phyloP scores from a whole-genome alignment of 441 rosid species.

The Gossypium lobatum region DNA sequence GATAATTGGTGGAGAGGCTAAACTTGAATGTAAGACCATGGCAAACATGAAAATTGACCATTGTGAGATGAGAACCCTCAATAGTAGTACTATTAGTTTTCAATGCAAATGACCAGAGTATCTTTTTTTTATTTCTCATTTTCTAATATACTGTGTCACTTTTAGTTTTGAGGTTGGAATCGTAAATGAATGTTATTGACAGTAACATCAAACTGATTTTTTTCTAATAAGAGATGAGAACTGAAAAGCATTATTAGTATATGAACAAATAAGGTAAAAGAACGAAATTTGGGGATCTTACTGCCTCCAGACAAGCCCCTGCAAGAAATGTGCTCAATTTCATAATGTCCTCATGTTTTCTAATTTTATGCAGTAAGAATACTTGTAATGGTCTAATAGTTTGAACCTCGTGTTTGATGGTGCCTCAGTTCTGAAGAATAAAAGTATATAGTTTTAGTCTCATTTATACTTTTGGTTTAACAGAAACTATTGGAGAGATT shows the following conservation, averaged over 20 bases:
- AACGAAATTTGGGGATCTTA: neutral
- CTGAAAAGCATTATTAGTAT: neutral
- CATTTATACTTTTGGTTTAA: conserved; percentile 11
- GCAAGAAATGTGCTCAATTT: neutral
- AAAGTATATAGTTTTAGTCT: neutral
- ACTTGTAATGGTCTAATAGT: neutral
- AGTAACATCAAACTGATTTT: neutral
- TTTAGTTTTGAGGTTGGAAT: neutral
- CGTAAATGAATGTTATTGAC: neutral
- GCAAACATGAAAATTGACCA: neutral
- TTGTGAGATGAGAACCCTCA: neutral
- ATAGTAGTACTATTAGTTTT: neutral
- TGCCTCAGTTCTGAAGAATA: neutral
- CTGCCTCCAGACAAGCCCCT: neutral
- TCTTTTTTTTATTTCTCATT: neutral
- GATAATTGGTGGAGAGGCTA: neutral
- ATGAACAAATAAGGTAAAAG: neutral
- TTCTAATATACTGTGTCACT: neutral
- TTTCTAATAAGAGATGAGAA: neutral
- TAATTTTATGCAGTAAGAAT: neutral
- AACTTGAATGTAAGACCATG: neutral
- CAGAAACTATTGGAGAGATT: conserved; percentile 97
- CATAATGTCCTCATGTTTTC: neutral
- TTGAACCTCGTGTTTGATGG: neutral
- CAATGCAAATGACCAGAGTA: neutral